phyloP scores from a whole-genome alignment of 1,284 basidiomycete species.

The Ganoderma boninense region DNA sequence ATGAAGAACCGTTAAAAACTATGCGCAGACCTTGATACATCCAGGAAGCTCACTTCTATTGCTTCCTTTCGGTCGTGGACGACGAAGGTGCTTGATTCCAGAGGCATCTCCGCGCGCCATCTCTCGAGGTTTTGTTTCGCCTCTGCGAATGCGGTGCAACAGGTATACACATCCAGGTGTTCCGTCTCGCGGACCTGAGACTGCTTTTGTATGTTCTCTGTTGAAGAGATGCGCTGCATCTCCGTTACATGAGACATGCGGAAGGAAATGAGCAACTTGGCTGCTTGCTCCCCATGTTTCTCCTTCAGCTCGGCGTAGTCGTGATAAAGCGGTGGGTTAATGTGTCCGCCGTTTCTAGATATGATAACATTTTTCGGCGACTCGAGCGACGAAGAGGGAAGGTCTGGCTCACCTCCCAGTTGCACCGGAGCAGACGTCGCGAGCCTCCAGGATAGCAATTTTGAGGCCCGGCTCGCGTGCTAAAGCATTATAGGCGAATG shows the following conservation, averaged over 20 bases:
- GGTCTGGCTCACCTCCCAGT: conserved; percentile 60
- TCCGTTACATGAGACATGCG: conserved; percentile 62
- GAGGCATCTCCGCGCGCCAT: conserved; percentile 50
- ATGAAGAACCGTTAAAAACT: not conserved
- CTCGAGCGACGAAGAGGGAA: not conserved
- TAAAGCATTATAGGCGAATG: conserved; percentile 62
- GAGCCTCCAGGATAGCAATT: conserved; percentile 73
- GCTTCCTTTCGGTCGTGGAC: conserved; percentile 46
- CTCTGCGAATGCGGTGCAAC: conserved; percentile 43
- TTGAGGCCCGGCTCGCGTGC: conserved; percentile 46
- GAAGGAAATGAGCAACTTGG: conserved; percentile 66
- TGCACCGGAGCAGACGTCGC: conserved; percentile 75
- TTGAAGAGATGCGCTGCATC: conserved; percentile 54
- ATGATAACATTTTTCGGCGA: not conserved
- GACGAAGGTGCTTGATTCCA: conserved; percentile 44
- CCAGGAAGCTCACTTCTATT: conserved; percentile 40
- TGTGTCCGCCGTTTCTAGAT: conserved; percentile 74
- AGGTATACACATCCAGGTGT: conserved; percentile 50
- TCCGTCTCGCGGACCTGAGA: conserved; percentile 54
- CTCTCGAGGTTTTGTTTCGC: conserved; percentile 43
- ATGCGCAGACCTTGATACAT: not conserved
- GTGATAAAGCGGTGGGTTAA: conserved; percentile 67
- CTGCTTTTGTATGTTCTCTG: conserved; percentile 53
- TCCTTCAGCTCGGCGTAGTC: conserved; percentile 64
- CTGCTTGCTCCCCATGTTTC: conserved; percentile 53